These are phyloP conservation scores for Wickerhamomyces rabaulensis DNA, from an alignment of 805 yeast genomes.

Conservation along the genomic window DNA sequence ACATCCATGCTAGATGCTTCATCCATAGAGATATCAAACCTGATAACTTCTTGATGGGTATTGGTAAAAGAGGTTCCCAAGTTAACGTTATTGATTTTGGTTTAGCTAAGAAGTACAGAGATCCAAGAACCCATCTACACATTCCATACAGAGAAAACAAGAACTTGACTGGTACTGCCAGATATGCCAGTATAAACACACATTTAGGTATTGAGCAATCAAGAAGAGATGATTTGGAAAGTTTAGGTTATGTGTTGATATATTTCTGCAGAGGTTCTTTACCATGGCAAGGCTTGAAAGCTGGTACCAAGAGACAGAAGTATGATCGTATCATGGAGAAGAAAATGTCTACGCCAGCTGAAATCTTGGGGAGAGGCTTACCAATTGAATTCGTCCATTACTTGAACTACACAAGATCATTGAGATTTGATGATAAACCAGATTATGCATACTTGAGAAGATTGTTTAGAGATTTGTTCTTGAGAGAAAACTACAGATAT, in stretches of 20 bases:
- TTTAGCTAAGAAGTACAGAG: slow-evolving; percentile 89
- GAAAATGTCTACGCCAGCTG: slow-evolving; percentile 86
- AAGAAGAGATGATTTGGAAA: slow-evolving; percentile 94
- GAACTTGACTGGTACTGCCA: slow-evolving; percentile 94
- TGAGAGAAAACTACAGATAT: slow-evolving; percentile 83
- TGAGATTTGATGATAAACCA: slow-evolving; percentile 94
- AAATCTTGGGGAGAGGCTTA: slow-evolving; percentile 81
- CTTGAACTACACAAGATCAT: slow-evolving; percentile 81
- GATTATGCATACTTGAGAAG: slow-evolving; percentile 87
- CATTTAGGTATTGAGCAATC: slow-evolving; percentile 96
- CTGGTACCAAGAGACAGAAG: slow-evolving; percentile 94
- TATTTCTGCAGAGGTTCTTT: slow-evolving; percentile 93
- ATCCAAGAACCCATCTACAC: slow-evolving; percentile 89
- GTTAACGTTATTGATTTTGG: slow-evolving; percentile 97
- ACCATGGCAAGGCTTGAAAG: slow-evolving; percentile 99
- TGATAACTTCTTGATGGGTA: slow-evolving; percentile 86
- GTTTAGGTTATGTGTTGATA: slow-evolving; percentile 88
- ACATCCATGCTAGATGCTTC: slow-evolving; percentile 91
- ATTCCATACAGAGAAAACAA: slow-evolving; percentile 96
- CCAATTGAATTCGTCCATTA: slow-evolving; percentile 86
- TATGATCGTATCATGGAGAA: slow-evolving; percentile 95
- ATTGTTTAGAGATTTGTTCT: slow-evolving; percentile 81
- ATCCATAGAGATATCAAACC: slow-evolving; percentile 97
- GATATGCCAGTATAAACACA: slow-evolving; percentile 92
- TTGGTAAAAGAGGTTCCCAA: slow-evolving; percentile 89